These are phyloP conservation scores for Geotrichum bryndzae DNA, from an alignment of 1,139 yeast species.

Conservation along the genomic window DNA sequence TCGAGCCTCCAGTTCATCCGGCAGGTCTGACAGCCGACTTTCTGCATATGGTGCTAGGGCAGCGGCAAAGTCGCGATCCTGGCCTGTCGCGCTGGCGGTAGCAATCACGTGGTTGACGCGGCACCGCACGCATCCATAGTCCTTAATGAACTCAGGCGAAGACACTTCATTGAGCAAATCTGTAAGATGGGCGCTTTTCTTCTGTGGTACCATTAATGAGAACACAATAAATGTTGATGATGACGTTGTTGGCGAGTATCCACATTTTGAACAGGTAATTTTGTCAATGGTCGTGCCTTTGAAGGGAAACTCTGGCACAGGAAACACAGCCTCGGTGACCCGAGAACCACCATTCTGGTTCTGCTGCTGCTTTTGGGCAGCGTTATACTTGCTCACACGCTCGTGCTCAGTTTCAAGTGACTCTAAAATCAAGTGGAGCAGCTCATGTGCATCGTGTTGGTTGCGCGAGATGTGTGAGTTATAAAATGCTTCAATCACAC, in stretches of 20 bases:
- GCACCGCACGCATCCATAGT: conserved; percentile 73
- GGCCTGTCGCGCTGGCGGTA: conserved; percentile 14
- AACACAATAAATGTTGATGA: conserved; percentile 63
- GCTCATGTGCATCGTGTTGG: conserved; percentile 94
- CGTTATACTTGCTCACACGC: conserved; percentile 38
- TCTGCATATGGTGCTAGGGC: conserved; percentile 21
- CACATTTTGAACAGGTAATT: conserved; percentile 64
- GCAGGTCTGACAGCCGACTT: conserved; percentile 26
- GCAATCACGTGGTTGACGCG: conserved; percentile 31
- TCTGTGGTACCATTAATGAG: conserved; percentile 71
- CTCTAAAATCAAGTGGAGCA: conserved; percentile 73
- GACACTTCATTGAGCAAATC: conserved; percentile 54
- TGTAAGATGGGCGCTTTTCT: conserved; percentile 43
- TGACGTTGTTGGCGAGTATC: conserved; percentile 53
- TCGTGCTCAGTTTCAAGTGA: conserved; percentile 65
- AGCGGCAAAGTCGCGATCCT: conserved; percentile 21
- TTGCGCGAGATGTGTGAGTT: conserved; percentile 68
- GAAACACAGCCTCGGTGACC: neutral
- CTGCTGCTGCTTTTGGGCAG: conserved; percentile 16
- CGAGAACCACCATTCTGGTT: conserved; percentile 15
- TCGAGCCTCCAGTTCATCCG: conserved; percentile 30
- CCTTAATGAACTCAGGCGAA: conserved; percentile 63
- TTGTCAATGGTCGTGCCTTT: conserved; percentile 60
- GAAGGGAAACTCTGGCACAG: conserved; percentile 63
- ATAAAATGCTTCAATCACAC: conserved; percentile 68